Evolutionary conservation across 2,329 filamentous ascomycete genomes (phyloP).

Genomic region (Salinomyces thailandicus): DNA sequence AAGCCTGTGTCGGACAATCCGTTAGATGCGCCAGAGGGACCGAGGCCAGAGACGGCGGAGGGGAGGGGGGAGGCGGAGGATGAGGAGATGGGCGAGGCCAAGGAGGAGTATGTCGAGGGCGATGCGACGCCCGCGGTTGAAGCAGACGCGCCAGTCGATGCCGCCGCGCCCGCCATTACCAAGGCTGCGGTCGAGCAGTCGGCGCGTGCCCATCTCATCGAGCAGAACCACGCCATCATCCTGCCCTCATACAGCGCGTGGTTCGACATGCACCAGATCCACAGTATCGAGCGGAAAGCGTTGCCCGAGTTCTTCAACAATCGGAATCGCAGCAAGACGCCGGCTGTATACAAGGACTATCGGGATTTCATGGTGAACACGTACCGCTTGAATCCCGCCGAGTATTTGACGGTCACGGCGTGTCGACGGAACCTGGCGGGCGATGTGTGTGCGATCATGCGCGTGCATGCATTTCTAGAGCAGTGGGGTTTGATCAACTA

Average conservation of each 20-base stretch:
- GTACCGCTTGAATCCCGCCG: constrained; percentile 86
- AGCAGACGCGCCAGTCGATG: constrained; percentile 32
- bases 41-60: constrained; percentile 33
- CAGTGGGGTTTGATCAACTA: constrained; percentile 99
- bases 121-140: constrained; percentile 17
- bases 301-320: constrained; percentile 98
- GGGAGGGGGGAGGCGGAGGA: constrained; percentile 25
- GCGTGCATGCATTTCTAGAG: constrained; percentile 93
- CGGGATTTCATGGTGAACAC: constrained; percentile 99
- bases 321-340: constrained; percentile 95
- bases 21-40: constrained; percentile 41
- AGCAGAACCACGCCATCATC: constrained; percentile 91
- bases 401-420: constrained; percentile 94
- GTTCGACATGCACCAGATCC: constrained; percentile 96
- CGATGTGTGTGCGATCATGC: constrained; percentile 98
- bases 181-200: constrained; percentile 76
- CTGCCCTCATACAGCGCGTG: constrained; percentile 95
- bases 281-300: constrained; percentile 85
- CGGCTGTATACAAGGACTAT: constrained; percentile 96
- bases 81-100: constrained; percentile 51
- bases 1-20: constrained; percentile 28
- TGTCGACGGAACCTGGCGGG: constrained; percentile 90
- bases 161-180: constrained; percentile 44
- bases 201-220: constrained; percentile 81
- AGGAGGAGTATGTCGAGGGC: constrained; percentile 24